Base-by-base conservation (phyloP, 805 yeast species). In the Candida sanyiensis region DNA sequence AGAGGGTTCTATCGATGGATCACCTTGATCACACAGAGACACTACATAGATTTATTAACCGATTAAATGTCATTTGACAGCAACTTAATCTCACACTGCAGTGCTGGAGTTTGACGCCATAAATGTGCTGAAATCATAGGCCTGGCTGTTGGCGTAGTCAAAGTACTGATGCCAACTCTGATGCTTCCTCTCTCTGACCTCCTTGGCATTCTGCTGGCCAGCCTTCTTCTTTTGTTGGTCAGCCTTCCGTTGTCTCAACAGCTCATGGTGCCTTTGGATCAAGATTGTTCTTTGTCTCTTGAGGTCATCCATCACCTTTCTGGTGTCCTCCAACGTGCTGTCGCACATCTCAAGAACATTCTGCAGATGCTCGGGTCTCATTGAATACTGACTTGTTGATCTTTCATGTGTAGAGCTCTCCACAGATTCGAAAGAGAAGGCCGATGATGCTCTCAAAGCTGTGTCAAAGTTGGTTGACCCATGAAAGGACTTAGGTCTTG, bases 1-100 rank as follows among this genome's bases (percentile, higher is more conserved):
- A 5, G 59, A 55, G 36, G 52, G 49, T 2, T 51, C 56, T 10
- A 40, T 40, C 12, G 56, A 53, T 38, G 57, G 46, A 7, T 43
- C 51, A 3, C 48, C 51, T 18, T 47, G 31, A 37, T n/a, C n/a
- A n/a, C n/a, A n/a, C n/a, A n/a, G n/a, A 13, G 5, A 5, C 21
- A 30, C 21, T 26, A 8, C 23, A n/a, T 18, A 26, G 19, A 33
- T 33, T 18, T 22, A 15, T 6, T 6, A 9, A 21, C 3, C 26
- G n/a, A n/a, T n/a, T n/a, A n/a, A n/a, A n/a, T n/a, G n/a, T n/a
- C n/a, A n/a, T n/a, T n/a, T n/a, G n/a, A n/a, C n/a, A n/a, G n/a
- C n/a, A n/a, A n/a, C n/a, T n/a, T n/a, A n/a, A n/a, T n/a, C n/a
- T n/a, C n/a, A n/a, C n/a, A n/a, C n/a, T n/a, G n/a, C n/a, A n/a